These are phyloP conservation scores for Talaromyces sp. DNA, from an alignment of 2,329 filamentous ascomycete species.

Conservation along the genomic window DNA sequence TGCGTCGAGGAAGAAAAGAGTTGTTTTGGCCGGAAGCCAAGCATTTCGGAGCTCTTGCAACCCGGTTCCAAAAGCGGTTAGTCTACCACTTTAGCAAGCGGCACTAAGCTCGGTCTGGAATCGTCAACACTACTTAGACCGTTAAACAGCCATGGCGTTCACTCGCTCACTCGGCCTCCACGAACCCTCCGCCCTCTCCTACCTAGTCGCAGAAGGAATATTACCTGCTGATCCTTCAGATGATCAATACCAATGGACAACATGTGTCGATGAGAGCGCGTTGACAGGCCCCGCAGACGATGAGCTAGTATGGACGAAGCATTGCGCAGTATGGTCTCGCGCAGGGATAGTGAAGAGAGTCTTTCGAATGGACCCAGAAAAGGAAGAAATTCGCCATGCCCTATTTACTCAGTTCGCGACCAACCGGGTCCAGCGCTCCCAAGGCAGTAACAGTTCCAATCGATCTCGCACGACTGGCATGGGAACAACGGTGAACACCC, in stretches of 20 bases:
- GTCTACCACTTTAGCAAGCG: no score
- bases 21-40: conserved; percentile 29
- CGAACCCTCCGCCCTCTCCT: conserved; percentile 78
- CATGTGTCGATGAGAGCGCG: conserved; percentile 50
- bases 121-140: conserved; percentile 23
- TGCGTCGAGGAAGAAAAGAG: conserved; percentile 24
- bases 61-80: no score
- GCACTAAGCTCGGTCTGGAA: no score
- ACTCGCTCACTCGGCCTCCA: conserved; percentile 90
- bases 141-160: conserved; percentile 70
- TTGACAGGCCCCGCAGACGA: conserved; percentile 62
- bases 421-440: conserved; percentile 27
- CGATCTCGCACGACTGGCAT: conserved; percentile 4
- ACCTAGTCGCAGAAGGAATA: conserved; percentile 79
- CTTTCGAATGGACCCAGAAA: conserved; percentile 84
- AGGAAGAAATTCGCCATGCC: conserved; percentile 83
- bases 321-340: conserved; percentile 85
- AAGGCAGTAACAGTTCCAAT: conserved; percentile 3
- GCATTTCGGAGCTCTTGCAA: conserved; percentile 15
- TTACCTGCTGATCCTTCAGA: conserved; percentile 68
- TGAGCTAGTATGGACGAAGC: conserved; percentile 75
- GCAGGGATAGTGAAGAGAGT: conserved; percentile 81
- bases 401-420: conserved; percentile 79
- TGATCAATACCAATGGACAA: conserved; percentile 74
- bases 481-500: conserved; percentile 8